Base-by-base conservation (phyloP, 163 green algal species). In the Scenedesmus sp. region DNA sequence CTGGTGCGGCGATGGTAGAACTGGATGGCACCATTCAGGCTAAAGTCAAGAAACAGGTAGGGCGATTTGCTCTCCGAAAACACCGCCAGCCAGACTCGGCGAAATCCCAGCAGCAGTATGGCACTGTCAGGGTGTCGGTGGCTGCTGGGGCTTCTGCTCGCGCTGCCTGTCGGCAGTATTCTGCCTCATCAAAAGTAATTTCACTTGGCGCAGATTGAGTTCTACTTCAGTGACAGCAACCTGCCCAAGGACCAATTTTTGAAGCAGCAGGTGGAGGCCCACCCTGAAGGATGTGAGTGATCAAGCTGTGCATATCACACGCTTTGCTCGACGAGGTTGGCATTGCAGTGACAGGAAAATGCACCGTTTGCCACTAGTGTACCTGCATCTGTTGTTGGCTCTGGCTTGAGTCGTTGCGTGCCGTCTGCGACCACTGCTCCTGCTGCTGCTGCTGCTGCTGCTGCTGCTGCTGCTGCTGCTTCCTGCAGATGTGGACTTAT, bases 211-310 rank as follows among this genome's bases (percentile, higher is more conserved):
- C 96, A 99, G 98, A 90, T 99, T 0, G 98, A 99, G 93, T 99
- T 99, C 89, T 99, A 99, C 89, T 99, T 99, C 92, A 97, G 94
- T 53, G 98, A 99, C 92, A 98, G 96, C 95, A 99, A 99, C 94
- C 93, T 99, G 53, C 97, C 97, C 10, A 96, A 97, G 53, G 98
- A 99, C 94, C 96, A 96, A 83, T 99, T 99, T 92, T 84, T 99
- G 86, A 93, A 92, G 43, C 93, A 95, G 22, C 94, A 98, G 78
- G 94, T 99, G 0, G 88, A 96, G 7, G 92, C 94, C 20, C 92
- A 97, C 81, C 79, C 94, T 2, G 94, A 98, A 46, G 90, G 93
- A 90, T 96, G 93, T 95, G 85, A 94, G 92, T 94, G 56, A 26
- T 12, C 24, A 44, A 49, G 22, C 37, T 84, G 43, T 87, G 83